Evolutionary conservation across 1,284 basidiomycete species (phyloP).

Genomic region (Hypsizygus ulmarius): DNA sequence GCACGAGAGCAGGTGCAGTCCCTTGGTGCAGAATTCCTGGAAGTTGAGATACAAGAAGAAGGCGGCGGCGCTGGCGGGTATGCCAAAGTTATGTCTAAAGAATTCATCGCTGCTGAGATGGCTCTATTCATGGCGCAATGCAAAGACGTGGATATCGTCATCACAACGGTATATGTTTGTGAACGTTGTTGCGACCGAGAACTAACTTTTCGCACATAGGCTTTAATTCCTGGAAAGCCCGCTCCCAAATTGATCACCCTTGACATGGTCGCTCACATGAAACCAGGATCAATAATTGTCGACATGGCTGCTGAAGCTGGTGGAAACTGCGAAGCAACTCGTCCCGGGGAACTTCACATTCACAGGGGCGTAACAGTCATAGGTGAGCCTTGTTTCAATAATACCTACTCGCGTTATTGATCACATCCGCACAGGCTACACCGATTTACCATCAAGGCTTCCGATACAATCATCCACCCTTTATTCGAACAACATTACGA

Average conservation of each 20-base stretch:
- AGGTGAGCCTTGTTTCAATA: conserved; percentile 40
- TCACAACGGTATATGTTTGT: conserved; percentile 65
- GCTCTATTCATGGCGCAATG: conserved; percentile 82
- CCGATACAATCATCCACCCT: conserved; percentile 85
- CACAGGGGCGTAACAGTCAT: conserved; percentile 77
- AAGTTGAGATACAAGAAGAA: conserved; percentile 75
- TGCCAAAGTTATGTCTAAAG: conserved; percentile 89
- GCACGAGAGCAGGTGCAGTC: conserved; percentile 85
- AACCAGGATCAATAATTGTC: conserved; percentile 83
- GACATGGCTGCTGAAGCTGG: conserved; percentile 84
- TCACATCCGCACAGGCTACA: conserved; percentile 52
- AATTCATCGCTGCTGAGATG: conserved; percentile 88
- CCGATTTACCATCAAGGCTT: conserved; percentile 78
- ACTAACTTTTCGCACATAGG: conserved; percentile 37
- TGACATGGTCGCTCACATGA: conserved; percentile 85
- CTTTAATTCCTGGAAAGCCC: conserved; percentile 78
- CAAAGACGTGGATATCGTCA: conserved; percentile 83
- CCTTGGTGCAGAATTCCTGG: conserved; percentile 82
- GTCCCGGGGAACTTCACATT: conserved; percentile 67
- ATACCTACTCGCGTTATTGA: conserved; percentile 3
- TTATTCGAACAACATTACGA: conserved; percentile 88
- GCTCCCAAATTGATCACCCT: conserved; percentile 80
- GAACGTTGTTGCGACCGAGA: background rate
- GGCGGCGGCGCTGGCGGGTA: conserved; percentile 80
- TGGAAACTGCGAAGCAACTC: conserved; percentile 79